Conservation (phyloP, 805 yeast species). For the Lachancea thermotolerans region DNA sequence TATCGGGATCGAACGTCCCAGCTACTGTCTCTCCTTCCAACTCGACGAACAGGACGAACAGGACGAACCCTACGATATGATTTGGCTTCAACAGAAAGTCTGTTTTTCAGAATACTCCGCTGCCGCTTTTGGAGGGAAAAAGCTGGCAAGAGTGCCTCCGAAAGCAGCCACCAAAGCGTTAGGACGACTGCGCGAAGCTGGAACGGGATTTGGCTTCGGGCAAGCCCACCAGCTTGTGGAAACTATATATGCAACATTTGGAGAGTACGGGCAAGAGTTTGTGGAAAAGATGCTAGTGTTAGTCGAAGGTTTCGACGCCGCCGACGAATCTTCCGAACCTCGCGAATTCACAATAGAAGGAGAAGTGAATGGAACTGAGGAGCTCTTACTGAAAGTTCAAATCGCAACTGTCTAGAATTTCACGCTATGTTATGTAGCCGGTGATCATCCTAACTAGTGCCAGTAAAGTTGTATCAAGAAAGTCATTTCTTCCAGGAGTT, state of each 20-base stretch:
- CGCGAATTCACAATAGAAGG: constrained; percentile 1
- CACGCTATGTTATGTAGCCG: too few relatives aligned
- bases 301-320: background rate
- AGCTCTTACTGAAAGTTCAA: background rate
- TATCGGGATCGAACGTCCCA: background rate
- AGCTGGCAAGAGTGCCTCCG: background rate
- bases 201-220: background rate
- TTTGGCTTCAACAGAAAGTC: too few relatives aligned
- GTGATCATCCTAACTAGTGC: too few relatives aligned
- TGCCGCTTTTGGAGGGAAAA: background rate
- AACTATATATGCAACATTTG: constrained; percentile 2
- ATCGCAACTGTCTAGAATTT: too few relatives aligned
- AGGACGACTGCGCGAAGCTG: background rate
- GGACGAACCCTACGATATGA: background rate
- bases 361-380: constrained; percentile 2
- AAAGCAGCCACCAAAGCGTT: background rate
- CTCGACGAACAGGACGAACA: background rate
- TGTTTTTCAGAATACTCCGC: background rate
- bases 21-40: constrained; percentile 2
- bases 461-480: too few relatives aligned
- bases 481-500: too few relatives aligned
- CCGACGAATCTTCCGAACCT: background rate
- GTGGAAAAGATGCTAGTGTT: background rate
- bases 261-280: constrained; percentile 3
- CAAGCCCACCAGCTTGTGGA: background rate